Base-by-base conservation (phyloP, 2,329 filamentous ascomycete genomes). In the Phoma sp. region DNA sequence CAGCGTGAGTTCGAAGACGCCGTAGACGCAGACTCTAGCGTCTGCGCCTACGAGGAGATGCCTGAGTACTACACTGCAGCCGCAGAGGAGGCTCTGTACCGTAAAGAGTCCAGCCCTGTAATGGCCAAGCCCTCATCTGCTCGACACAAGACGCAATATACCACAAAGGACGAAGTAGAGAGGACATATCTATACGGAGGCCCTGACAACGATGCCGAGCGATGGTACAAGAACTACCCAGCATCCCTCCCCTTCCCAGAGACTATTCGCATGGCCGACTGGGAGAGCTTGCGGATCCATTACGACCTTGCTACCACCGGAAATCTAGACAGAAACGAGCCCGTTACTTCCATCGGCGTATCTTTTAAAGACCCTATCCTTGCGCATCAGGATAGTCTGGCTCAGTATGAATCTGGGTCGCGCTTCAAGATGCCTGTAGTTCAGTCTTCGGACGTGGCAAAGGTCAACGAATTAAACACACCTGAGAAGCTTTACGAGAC, bases 201-300 rank as follows among this genome's bases (percentile, higher is more conserved):
- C 4, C 62, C 63, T 0, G 44, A 57, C 2, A 71, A 67, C 45
- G 55, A 67, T 9, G 9, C 36, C 0, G 70, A 73, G 51, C 31
- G 27, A 24, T 71, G 67, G 65, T 49, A 65, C 52, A 57, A 58
- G 8, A 57, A 66, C 3, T 49, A 57, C 29, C 62, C 68, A 21
- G 38, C 61, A 27, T 54, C 58, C 3, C 53, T 74, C 7, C 63
- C 64, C 4, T 72, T 73, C 25, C 67, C 68, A 9, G 67, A 74
- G 48, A 73, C 62, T 0, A 53, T 64, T 9, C 58, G 63, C 35
- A 64, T 72, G 62, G 65, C 67, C 17, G 55, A 64, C 35, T 69
- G 63, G 65, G 72, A 74, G 32, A 71, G 65, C 51, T 47, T 67
- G 33, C 68, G 63, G 39, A 71, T 71, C 13, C 45, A 68, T 22